phyloP scores from a whole-genome alignment of 106 monocot genomes.

The Posidonia australis region DNA sequence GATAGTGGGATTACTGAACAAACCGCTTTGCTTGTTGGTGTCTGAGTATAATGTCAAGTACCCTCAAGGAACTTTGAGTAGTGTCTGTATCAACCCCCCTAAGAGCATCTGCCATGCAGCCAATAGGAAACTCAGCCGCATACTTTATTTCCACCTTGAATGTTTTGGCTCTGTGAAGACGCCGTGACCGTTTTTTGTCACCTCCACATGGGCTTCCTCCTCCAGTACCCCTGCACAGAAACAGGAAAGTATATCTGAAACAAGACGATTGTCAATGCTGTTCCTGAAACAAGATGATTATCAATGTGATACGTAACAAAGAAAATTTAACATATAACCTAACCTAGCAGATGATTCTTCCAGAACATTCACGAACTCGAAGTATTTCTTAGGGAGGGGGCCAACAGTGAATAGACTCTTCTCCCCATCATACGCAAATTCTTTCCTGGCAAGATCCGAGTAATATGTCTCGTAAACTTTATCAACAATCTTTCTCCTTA shows the following conservation, averaged over 20 bases:
- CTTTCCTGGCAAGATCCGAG: slow-evolving; percentile 51
- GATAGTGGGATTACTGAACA: too few relatives aligned
- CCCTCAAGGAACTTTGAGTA: slow-evolving; percentile 49
- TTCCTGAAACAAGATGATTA: too few relatives aligned
- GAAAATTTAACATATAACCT: background rate
- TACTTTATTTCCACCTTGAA: slow-evolving; percentile 44
- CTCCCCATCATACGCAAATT: slow-evolving; percentile 74
- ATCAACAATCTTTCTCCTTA: slow-evolving; percentile 51
- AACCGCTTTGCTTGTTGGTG: slow-evolving; percentile 72
- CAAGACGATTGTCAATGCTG: too few relatives aligned
- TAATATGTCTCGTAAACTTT: slow-evolving; percentile 44
- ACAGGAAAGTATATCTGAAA: too few relatives aligned
- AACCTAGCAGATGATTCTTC: slow-evolving; percentile 41
- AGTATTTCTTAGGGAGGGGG: slow-evolving; percentile 41
- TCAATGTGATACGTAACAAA: too few relatives aligned
- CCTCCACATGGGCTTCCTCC: slow-evolving; percentile 20
- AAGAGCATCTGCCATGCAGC: slow-evolving; percentile 28
- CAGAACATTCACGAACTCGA: slow-evolving; percentile 48
- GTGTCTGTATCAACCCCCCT: slow-evolving; percentile 30
- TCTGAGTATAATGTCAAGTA: slow-evolving; percentile 61
- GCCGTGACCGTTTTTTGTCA: slow-evolving; percentile 37
- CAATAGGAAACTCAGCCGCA: slow-evolving; percentile 48
- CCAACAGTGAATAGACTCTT: slow-evolving; percentile 65
- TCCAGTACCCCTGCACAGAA: slow-evolving; percentile 1
- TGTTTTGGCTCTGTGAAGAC: slow-evolving; percentile 18